Evolutionary conservation across 441 rosid genomes (phyloP).

Genomic region (California macrophylla): DNA sequence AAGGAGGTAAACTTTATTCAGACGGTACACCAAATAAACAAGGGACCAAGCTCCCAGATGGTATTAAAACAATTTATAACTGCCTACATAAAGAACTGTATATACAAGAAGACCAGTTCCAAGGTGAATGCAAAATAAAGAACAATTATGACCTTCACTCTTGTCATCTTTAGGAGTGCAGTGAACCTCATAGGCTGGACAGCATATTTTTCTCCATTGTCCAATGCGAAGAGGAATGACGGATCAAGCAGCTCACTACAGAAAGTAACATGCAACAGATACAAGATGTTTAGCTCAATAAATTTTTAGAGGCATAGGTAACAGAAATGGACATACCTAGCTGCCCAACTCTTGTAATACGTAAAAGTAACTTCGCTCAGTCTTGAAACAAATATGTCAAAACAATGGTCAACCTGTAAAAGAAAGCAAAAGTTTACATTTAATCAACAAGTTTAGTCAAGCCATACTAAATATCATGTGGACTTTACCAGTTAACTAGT

Average conservation of each 20-base stretch:
- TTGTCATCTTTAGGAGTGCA: constrained; percentile 80
- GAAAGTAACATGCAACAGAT: constrained; percentile 24
- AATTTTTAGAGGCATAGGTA: constrained; percentile 5
- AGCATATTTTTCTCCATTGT: constrained; percentile 80
- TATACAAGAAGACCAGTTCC: neutral
- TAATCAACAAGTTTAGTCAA: constrained; percentile 10
- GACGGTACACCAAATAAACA: neutral
- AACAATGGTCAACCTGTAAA: constrained; percentile 91
- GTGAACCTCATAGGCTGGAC: constrained; percentile 88
- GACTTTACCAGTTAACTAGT: neutral
- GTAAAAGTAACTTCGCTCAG: constrained; percentile 79
- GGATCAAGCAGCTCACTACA: constrained; percentile 92
- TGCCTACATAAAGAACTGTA: neutral
- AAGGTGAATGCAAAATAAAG: neutral
- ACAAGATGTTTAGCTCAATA: constrained; percentile 23
- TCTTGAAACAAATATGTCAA: constrained; percentile 85
- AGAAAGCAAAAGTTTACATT: constrained; percentile 20
- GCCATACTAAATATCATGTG: neutral
- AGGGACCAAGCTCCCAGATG: neutral
- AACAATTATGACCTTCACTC: constrained; percentile 62
- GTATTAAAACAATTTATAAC: neutral
- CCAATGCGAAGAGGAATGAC: constrained; percentile 90
- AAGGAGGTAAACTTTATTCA: neutral
- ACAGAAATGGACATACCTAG: constrained; percentile 47
- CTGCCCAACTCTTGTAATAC: constrained; percentile 98